These are phyloP conservation scores for Lasiosphaeris hirsuta DNA, from an alignment of 495 filamentous ascomycete genomes.

Conservation along the genomic window DNA sequence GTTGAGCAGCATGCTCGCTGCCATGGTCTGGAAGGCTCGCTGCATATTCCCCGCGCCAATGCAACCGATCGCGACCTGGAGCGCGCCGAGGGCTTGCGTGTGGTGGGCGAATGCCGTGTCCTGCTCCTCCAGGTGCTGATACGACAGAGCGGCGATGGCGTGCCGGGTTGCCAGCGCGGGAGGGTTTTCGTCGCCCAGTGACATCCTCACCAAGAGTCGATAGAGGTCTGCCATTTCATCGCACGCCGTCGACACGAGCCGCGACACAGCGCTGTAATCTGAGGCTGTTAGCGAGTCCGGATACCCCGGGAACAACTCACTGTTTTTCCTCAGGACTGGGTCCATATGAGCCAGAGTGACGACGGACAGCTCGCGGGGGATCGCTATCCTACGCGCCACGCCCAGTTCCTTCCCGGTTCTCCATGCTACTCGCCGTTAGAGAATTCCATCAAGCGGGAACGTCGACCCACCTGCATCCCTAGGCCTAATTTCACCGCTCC, in stretches of 20 bases:
- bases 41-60: background rate
- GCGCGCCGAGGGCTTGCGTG: conserved; percentile 10
- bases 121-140: conserved; percentile 12
- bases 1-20: conserved; percentile 24
- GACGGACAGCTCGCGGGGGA: background rate
- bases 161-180: conserved; percentile 17
- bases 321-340: background rate
- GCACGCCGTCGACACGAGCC: conserved; percentile 7
- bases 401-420: no score
- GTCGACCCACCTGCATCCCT: background rate
- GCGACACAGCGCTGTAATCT: conserved; percentile 10
- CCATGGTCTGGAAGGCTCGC: conserved; percentile 18
- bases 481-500: background rate
- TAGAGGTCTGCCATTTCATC: conserved; percentile 14
- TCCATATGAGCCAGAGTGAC: background rate
- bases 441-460: no score
- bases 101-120: conserved; percentile 13
- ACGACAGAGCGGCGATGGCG: conserved; percentile 19
- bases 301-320: background rate
- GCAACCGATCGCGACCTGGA: conserved; percentile 12
- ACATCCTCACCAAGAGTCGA: conserved; percentile 17
- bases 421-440: no score
- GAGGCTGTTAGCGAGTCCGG: background rate
- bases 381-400: background rate
- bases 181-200: conserved; percentile 15